Conservation (phyloP, 192 early-diverging fungal species). For the Gonapodya prolifera region DNA sequence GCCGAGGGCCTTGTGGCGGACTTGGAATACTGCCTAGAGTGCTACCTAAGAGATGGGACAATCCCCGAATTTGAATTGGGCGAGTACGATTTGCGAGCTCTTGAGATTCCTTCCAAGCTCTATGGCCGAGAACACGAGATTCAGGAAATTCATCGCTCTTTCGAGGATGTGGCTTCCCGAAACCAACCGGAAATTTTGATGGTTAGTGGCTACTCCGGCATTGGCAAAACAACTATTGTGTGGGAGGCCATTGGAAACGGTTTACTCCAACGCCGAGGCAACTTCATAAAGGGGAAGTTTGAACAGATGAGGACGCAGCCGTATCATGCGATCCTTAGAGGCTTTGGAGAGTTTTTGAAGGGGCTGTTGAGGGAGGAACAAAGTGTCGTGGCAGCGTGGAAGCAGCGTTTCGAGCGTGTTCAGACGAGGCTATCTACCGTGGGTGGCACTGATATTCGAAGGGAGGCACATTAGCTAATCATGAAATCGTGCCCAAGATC, state of each 20-base stretch:
- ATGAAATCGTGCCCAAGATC: neutral
- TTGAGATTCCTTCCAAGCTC: slow-evolving; percentile 1
- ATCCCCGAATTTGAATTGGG: slow-evolving; percentile 1
- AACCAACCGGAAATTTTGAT: neutral
- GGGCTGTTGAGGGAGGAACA: neutral
- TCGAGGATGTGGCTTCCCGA: neutral
- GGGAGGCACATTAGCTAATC: no score
- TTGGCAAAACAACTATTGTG: slow-evolving; percentile 1
- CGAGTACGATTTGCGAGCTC: slow-evolving; percentile 1
- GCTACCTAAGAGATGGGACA: neutral
- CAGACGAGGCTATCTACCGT: neutral
- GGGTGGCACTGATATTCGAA: neutral
- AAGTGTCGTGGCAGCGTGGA: neutral
- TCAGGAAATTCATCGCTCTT: neutral
- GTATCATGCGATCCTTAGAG: neutral
- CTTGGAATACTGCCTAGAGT: neutral
- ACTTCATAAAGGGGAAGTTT: slow-evolving; percentile 5
- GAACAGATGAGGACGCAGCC: slow-evolving; percentile 5
- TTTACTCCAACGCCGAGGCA: neutral
- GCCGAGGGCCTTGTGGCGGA: slow-evolving; percentile 4
- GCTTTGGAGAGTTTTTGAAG: slow-evolving; percentile 1
- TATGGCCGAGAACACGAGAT: slow-evolving; percentile 3
- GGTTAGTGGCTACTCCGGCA: neutral
- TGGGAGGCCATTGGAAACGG: neutral
- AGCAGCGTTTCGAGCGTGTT: neutral